A percentile compares a stretch with the other conserved stretches of the same genome.
These are phyloP conservation scores for Setaria italica DNA, from an alignment of 202 grass and related monocot genomes.

Conservation along the genomic window DNA sequence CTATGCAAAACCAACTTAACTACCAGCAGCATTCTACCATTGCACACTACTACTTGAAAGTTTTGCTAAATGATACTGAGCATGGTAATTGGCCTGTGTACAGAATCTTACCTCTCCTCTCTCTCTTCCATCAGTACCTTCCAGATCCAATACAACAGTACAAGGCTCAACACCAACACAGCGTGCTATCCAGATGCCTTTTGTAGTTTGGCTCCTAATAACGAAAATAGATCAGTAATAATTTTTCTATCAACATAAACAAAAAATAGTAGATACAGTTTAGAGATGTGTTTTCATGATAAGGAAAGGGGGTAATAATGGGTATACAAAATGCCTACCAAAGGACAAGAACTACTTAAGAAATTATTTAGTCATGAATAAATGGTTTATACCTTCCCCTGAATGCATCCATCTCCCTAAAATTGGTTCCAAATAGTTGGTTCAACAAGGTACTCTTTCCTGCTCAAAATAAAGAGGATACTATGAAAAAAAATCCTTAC, in stretches of 20 bases:
- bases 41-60: slow-evolving; percentile 12
- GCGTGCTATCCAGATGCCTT: slow-evolving; percentile 85
- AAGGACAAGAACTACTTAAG: not conserved
- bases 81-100: slow-evolving; percentile 8
- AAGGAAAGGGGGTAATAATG: not conserved
- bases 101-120: slow-evolving; percentile 72
- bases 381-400: slow-evolving; percentile 70
- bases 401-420: slow-evolving; percentile 91
- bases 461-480: slow-evolving; percentile 48
- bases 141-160: slow-evolving; percentile 82
- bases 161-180: slow-evolving; percentile 80
- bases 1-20: slow-evolving; percentile 6
- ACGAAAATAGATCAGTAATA: slow-evolving; percentile 36
- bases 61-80: not conserved
- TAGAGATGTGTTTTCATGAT: slow-evolving; percentile 21
- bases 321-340: not conserved
- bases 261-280: not conserved
- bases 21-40: not conserved
- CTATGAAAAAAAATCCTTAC: not conserved
- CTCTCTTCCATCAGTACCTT: slow-evolving; percentile 93
- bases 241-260: not conserved
- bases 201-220: slow-evolving; percentile 90
- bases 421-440: slow-evolving; percentile 81
- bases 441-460: slow-evolving; percentile 92
- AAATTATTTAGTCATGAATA: not conserved